Base-by-base conservation (phyloP, 2,329 filamentous ascomycete species). In the Phyllosticta citribraziliensis region DNA sequence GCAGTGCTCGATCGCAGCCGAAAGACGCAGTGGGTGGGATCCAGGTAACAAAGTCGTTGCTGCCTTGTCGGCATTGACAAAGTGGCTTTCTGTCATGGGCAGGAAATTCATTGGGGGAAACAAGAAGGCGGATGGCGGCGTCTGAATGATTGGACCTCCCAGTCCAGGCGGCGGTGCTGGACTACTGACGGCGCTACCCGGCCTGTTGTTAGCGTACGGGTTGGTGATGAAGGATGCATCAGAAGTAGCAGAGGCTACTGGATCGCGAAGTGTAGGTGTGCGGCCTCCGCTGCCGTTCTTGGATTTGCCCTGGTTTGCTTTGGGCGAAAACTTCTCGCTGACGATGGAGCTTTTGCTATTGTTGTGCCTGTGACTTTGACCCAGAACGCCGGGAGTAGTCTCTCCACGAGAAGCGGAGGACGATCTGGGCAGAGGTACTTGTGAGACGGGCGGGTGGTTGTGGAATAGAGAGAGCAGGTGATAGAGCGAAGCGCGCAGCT, bases 401-500 rank as follows among this genome's bases (percentile, higher is more conserved):
- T 51, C 33, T 33, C 20, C 30, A 24, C 40, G 40, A n/a, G 40
- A 30, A 11, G 57, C n/a, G 8, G 57, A 12, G 11, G 78, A 53
- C 86, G 87, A 62, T 56, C 56, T 55, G 6, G 52, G 56, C 24
- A 33, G 25, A 25, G 40, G 14, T 9, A 27, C 52, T 19, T 56
- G 55, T 17, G 61, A 56, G 61, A 96, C 83, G 0, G 88, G 82
- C 0, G 93, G 93, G 58, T 90, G 85, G 74, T 97, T 97, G 77
- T 97, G 91, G 71, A 97, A 97, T 12, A 97, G 82, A 59, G 96
- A 94, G 73, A 96, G 96, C 66, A 99, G 91, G 76, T 99, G 93
- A 68, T 95, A 94, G 72, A 97, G 96, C 20, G 91, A 96, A 17
- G 94, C 94, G 63, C 91, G 87, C 14, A 99, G 82, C 75, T 97